These are phyloP conservation scores for Xylaria multiplex DNA, from an alignment of 2,329 filamentous ascomycete species.

Conservation along the genomic window DNA sequence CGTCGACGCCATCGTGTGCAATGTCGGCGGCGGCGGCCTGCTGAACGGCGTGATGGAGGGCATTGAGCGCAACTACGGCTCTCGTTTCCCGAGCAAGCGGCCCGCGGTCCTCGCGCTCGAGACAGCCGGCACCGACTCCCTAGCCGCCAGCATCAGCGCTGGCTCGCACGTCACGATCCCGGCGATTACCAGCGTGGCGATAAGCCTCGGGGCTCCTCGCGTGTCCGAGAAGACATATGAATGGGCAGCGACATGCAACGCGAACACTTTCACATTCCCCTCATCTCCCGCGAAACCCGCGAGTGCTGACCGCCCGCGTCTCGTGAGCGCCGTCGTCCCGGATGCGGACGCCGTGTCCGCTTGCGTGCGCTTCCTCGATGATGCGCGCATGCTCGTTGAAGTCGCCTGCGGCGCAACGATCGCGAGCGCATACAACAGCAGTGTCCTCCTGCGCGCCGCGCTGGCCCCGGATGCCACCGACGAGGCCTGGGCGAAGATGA, in stretches of 20 bases:
- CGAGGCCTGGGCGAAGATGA: conserved; percentile 70
- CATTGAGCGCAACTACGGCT: conserved; percentile 58
- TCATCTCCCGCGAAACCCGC: not conserved
- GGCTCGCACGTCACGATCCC: conserved; percentile 70
- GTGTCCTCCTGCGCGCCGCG: conserved; percentile 66
- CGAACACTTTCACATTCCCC: conserved; percentile 15
- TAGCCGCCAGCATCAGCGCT: conserved; percentile 69
- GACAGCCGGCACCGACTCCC: conserved; percentile 76
- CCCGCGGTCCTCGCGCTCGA: conserved; percentile 76
- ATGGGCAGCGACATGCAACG: conserved; percentile 59
- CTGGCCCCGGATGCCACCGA: conserved; percentile 64
- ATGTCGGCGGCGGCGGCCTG: conserved; percentile 82
- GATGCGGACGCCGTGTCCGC: conserved; percentile 84
- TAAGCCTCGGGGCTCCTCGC: conserved; percentile 76
- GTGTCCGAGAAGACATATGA: conserved; percentile 75
- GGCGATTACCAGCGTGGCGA: conserved; percentile 79
- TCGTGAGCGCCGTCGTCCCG: conserved; percentile 69
- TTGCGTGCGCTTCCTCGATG: conserved; percentile 80
- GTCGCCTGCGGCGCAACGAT: conserved; percentile 85
- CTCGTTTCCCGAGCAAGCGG: conserved; percentile 25
- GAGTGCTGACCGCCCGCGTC: conserved; percentile 46
- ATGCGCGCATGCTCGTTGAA: conserved; percentile 84
- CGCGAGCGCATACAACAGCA: conserved; percentile 70
- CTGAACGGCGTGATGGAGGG: conserved; percentile 80
- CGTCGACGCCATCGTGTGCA: conserved; percentile 78